Evolutionary conservation across 176 grass and related monocot species (phyloP).

Genomic region (Bothriochloa decipiens): DNA sequence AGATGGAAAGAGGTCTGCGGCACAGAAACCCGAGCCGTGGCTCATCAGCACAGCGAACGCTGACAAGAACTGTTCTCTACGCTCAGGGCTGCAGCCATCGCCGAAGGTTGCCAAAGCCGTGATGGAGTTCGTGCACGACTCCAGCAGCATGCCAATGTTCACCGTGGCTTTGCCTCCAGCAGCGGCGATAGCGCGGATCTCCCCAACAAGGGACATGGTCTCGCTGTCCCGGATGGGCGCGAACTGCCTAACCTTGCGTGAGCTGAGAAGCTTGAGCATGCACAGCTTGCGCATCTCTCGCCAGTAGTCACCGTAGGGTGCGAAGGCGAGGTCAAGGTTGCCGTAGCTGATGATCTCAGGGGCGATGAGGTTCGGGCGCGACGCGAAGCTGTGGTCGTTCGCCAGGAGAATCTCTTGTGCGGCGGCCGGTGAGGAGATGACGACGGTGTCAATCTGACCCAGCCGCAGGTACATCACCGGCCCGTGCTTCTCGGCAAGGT

Average conservation of each 20-base stretch:
- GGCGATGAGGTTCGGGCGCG: not conserved
- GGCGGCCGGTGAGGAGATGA: too few relatives aligned
- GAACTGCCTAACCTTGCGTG: too few relatives aligned
- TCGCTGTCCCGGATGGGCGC: too few relatives aligned
- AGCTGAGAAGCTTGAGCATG: too few relatives aligned
- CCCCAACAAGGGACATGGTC: too few relatives aligned
- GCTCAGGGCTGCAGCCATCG: too few relatives aligned
- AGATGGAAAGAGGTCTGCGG: not conserved
- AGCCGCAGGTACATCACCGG: too few relatives aligned
- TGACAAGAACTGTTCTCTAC: not conserved
- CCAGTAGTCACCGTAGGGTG: not conserved
- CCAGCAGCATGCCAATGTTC: not conserved
- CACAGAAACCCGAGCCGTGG: not conserved
- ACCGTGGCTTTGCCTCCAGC: not conserved
- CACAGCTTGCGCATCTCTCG: too few relatives aligned
- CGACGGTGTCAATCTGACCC: too few relatives aligned
- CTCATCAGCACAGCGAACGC: not conserved
- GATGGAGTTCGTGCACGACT: not conserved
- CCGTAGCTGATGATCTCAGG: not conserved
- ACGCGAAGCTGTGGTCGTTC: not conserved
- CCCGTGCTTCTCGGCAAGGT: too few relatives aligned
- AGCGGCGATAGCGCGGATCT: not conserved
- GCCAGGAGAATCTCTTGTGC: not conserved
- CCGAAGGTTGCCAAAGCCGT: too few relatives aligned
- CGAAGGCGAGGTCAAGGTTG: not conserved